Base-by-base conservation (phyloP, 106 monocot genomes). In the Dioscorea zingiberensis region DNA sequence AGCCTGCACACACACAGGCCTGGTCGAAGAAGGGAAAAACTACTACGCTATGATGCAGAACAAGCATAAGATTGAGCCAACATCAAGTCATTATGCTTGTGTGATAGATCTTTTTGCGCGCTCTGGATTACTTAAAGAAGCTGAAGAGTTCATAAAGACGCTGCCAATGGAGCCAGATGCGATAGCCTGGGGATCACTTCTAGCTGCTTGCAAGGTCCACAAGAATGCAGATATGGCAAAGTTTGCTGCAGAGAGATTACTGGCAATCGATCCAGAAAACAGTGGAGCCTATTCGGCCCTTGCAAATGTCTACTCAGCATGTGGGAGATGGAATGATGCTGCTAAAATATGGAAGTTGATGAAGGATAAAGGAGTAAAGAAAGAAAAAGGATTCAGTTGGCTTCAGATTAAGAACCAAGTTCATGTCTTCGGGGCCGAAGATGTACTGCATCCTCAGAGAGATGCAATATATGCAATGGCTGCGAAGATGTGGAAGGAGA, bases 231-330 rank as follows among this genome's bases (percentile, higher is more conserved):
- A 92, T 14, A 54, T 98, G 56, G 92, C 81, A 18, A 68, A 78
- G 28, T 27, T 84, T 15, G 88, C 97, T 25, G 85, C 92, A 13
- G 82, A 86, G 48, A 84, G 62, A 63, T 66, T 89, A 48, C 69
- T 98, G 25, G 45, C 72, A 0, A 73, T 81, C 23, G 88, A 98
- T 69, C 86, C 97, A 26, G 72, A 74, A 8, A 88, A 92, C 47
- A 89, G 92, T 46, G 86, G 92, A 7, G 92, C 91, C 69, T 98
- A 92, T 70, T 84, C 97, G 48, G 87, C 83, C 2, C 85, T 98
- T 13, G 97, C 92, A 22, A 98, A 98, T 76, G 78, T 78, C 5
- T 98, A 92, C 54, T 92, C 92, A 27, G 83, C 81, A 22, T 92
- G 92, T 70, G 97, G 88, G 22, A 76, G 73, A 68, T 92, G 88